These are phyloP conservation scores for Yamadazyma siamensis DNA, from an alignment of 1,139 yeast genomes.

Conservation along the genomic window DNA sequence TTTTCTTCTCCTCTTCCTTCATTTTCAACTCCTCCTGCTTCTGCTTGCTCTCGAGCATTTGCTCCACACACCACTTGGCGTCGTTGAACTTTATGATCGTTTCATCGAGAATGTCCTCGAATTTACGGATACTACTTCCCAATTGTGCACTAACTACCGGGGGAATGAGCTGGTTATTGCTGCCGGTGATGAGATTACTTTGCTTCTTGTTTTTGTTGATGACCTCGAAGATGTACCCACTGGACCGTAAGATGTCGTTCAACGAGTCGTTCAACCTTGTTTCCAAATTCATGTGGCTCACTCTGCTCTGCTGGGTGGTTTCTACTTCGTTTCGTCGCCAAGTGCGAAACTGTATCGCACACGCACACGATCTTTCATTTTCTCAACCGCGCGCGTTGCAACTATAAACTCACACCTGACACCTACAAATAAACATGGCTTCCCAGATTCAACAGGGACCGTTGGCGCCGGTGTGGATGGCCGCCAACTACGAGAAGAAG, in stretches of 20 bases:
- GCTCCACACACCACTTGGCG: constrained; percentile 45
- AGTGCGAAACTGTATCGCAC: constrained; percentile 1
- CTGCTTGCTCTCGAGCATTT: constrained; percentile 42
- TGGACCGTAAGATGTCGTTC: constrained; percentile 39
- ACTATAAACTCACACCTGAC: too few relatives aligned
- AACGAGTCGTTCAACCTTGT: constrained; percentile 38
- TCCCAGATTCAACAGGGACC: constrained; percentile 4
- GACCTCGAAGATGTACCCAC: constrained; percentile 46
- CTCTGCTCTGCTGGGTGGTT: not conserved
- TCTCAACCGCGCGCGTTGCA: not conserved
- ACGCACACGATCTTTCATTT: not conserved
- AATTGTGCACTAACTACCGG: constrained; percentile 41
- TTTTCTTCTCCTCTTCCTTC: constrained; percentile 38
- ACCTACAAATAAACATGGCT: too few relatives aligned
- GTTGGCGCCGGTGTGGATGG: constrained; percentile 87
- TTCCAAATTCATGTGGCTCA: constrained; percentile 47
- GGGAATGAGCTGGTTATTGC: constrained; percentile 42
- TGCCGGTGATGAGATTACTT: constrained; percentile 42
- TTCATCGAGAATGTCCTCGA: constrained; percentile 45
- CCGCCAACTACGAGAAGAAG: constrained; percentile 82
- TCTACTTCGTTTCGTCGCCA: not conserved
- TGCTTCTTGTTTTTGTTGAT: constrained; percentile 42
- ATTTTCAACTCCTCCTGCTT: constrained; percentile 40
- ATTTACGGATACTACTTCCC: constrained; percentile 31
- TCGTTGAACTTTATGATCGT: constrained; percentile 43